A percentile compares a stretch with the other conserved stretches of the same genome.
Evolutionary conservation across 108 stramenopile species (phyloP).

Genomic region (Cyclostephanos tholiformis): DNA sequence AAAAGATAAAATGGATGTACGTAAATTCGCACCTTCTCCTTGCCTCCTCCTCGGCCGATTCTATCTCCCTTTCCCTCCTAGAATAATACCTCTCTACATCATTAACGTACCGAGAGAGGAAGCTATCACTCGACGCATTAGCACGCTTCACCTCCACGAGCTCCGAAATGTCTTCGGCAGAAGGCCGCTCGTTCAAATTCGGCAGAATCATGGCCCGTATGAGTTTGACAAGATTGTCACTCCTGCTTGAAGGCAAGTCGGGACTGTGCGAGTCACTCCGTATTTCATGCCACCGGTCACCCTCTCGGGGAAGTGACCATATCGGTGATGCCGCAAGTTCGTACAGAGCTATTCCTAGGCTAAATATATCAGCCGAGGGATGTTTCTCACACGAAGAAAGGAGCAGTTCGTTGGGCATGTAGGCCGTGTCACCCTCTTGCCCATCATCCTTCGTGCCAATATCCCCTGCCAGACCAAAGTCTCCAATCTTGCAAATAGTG

Average conservation of each 20-base stretch:
- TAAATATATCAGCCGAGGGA: slow-evolving; percentile 80
- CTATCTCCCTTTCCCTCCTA: slow-evolving; percentile 44
- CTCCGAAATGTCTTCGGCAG: slow-evolving; percentile 64
- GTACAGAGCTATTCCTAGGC: slow-evolving; percentile 79
- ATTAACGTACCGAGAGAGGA: slow-evolving; percentile 70
- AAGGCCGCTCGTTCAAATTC: slow-evolving; percentile 49
- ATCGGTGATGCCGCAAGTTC: slow-evolving; percentile 61
- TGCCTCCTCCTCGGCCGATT: slow-evolving; percentile 47
- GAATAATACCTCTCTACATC: slow-evolving; percentile 70
- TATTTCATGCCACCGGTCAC: slow-evolving; percentile 73
- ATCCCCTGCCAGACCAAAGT: slow-evolving; percentile 82
- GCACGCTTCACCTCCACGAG: slow-evolving; percentile 41
- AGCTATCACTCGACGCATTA: slow-evolving; percentile 55
- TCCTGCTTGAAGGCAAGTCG: slow-evolving; percentile 59
- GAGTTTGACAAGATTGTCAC: slow-evolving; percentile 47
- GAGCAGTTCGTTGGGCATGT: slow-evolving; percentile 77
- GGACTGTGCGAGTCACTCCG: slow-evolving; percentile 53
- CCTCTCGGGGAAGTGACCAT: slow-evolving; percentile 70
- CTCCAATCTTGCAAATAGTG: slow-evolving; percentile 85
- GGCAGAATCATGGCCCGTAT: slow-evolving; percentile 65
- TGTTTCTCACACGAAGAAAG: slow-evolving; percentile 54
- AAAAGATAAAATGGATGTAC: not conserved
- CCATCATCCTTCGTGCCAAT: slow-evolving; percentile 77
- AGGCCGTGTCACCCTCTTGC: slow-evolving; percentile 83
- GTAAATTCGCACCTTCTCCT: slow-evolving; percentile 29